Evolutionary conservation across 306 rosid genomes (phyloP).

Genomic region (Prinsepia uniflora): DNA sequence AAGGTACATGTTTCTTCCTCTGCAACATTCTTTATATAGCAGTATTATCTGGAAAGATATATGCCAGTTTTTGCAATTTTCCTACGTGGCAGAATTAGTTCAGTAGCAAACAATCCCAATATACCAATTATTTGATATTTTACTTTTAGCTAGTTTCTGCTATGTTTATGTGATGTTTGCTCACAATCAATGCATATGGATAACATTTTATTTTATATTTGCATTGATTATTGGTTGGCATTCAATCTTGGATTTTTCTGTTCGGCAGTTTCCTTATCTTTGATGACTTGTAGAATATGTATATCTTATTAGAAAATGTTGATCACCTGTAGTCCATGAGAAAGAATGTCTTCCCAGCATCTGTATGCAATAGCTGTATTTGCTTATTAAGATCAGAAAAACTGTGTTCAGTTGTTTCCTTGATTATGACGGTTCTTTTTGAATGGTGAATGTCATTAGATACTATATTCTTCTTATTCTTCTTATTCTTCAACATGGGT

Average conservation of each 20-base stretch:
- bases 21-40: background rate
- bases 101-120: background rate
- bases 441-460: background rate
- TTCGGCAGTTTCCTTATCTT: conserved; percentile 5
- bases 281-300: background rate
- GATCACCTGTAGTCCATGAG: conserved; percentile 4
- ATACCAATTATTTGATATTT: background rate
- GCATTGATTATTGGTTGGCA: background rate
- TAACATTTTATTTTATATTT: background rate
- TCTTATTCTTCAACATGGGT: background rate
- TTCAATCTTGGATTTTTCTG: background rate
- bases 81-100: background rate
- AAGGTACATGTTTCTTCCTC: background rate
- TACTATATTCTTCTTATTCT: background rate
- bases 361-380: background rate
- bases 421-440: background rate
- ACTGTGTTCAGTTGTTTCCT: background rate
- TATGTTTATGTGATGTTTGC: background rate
- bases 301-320: background rate
- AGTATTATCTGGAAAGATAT: background rate
- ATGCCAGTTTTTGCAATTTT: background rate
- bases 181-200: background rate
- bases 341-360: conserved; percentile 1
- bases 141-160: background rate
- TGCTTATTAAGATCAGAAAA: background rate